Base-by-base conservation (phyloP, 345 rosid species). In the Citrus hindsii region DNA sequence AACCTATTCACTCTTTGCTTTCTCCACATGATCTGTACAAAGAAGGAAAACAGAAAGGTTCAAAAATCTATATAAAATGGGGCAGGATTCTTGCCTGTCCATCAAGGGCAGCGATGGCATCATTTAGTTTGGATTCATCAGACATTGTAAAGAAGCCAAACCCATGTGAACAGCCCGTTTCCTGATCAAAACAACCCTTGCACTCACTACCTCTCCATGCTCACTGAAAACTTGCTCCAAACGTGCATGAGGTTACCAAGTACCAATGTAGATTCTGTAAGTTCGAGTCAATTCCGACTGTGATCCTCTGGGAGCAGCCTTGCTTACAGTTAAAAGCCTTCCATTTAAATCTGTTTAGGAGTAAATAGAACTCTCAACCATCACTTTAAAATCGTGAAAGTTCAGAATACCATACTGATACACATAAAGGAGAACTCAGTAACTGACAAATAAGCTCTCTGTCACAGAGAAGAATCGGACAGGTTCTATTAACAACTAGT, bases 81-180 rank as follows among this genome's bases (percentile, higher is more conserved):
- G 22, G 40, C 75, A 55, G 7, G 46, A 53, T 48, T n/a, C 72
- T 60, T 83, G 86, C 91, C 87, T 81, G 80, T 79, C 91, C 89
- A 84, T 88, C 89, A 72, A 88, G 87, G 5, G 91, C 87, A 46
- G 88, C 85, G n/a, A 88, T 85, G 78, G 91, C 91, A 51, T 83
- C 87, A 63, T 86, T 83, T 83, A 83, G 55, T 83, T 85, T 87
- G 1, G 81, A 22, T 79, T 86, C 89, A n/a, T 73, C 40, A 12
- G 87, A 74, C 91, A 88, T 88, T 1, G 81, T 63, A 46, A 88
- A 89, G 67, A 88, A 88, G 63, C 92, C 92, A 81, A 89, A 86
- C 42, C 92, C 88, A 60, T 86, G 87, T 4, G 92, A 89, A 10
- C 90, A 87, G n/a, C 88, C 87, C 42, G 84, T 83, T 6, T 85